Evolutionary conservation across 2,329 filamentous ascomycete genomes (phyloP).

Genomic region (Cadophora malorum): DNA sequence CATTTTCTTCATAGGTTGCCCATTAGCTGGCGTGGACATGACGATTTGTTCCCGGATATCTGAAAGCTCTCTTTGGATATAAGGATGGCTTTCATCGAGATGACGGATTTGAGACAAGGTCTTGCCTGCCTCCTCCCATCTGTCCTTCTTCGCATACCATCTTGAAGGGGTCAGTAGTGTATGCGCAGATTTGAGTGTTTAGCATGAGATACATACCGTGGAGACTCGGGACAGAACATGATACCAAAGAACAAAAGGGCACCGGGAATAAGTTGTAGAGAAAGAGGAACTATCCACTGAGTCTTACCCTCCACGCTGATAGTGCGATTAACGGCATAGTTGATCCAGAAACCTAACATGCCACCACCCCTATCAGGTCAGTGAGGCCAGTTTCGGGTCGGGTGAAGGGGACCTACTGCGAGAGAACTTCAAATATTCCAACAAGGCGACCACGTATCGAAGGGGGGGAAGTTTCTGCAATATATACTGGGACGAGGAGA

Average conservation of each 20-base stretch:
- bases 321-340: constrained; percentile 49
- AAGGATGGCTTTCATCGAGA: constrained; percentile 49
- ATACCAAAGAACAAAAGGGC: constrained; percentile 39
- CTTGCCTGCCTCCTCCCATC: constrained; percentile 46
- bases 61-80: constrained; percentile 56
- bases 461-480: constrained; percentile 51
- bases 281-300: constrained; percentile 51
- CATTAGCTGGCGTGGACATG: constrained; percentile 7
- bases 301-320: constrained; percentile 42
- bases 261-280: constrained; percentile 51
- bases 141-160: constrained; percentile 32
- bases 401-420: constrained; percentile 49
- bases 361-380: constrained; percentile 48
- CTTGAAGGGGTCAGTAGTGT: neutral
- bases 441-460: constrained; percentile 50
- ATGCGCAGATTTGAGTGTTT: too few relatives aligned
- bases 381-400: constrained; percentile 36
- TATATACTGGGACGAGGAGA: constrained; percentile 50
- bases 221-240: constrained; percentile 42
- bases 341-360: constrained; percentile 52
- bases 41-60: constrained; percentile 51
- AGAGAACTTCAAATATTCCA: constrained; percentile 48
- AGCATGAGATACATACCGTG: constrained; percentile 31
- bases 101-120: constrained; percentile 52
- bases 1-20: constrained; percentile 10